Percentiles rank a stretch among this genome's conserved stretches.
Conservation (phyloP, 768 basidiomycete genomes). For the Boletus rufocinnamomeus region DNA sequence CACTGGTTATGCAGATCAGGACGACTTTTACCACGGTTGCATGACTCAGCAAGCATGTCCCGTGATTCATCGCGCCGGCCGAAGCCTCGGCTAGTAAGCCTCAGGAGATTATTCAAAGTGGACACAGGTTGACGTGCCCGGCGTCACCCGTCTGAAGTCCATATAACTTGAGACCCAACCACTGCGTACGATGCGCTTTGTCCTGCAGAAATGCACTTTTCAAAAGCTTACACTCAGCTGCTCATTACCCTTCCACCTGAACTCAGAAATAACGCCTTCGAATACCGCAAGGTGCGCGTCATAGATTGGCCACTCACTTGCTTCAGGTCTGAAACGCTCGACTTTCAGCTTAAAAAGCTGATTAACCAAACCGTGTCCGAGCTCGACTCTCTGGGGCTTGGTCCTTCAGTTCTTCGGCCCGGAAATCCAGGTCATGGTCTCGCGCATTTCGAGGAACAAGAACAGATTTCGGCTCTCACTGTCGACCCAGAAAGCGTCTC, state of each 20-base stretch:
- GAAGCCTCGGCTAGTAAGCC: no score
- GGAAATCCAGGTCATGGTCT: slow-evolving; percentile 13
- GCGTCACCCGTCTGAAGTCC: neutral
- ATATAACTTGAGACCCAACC: neutral
- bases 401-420: slow-evolving; percentile 45
- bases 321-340: neutral
- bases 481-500: neutral
- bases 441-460: slow-evolving; percentile 1
- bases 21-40: no score
- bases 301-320: neutral
- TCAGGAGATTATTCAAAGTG: neutral
- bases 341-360: slow-evolving; percentile 80
- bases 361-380: slow-evolving; percentile 83
- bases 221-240: slow-evolving; percentile 66
- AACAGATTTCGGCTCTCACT: neutral
- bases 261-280: slow-evolving; percentile 73
- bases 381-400: slow-evolving; percentile 67
- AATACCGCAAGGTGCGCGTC: slow-evolving; percentile 72
- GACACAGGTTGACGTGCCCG: neutral
- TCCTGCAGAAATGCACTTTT: slow-evolving; percentile 61
- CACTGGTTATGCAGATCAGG: no score
- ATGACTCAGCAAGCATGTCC: no score
- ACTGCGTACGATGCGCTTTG: neutral
- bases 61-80: no score
- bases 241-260: slow-evolving; percentile 73